These are phyloP conservation scores for Ceratobasidium sp. DNA, from an alignment of 1,284 basidiomycete species.

Conservation along the genomic window DNA sequence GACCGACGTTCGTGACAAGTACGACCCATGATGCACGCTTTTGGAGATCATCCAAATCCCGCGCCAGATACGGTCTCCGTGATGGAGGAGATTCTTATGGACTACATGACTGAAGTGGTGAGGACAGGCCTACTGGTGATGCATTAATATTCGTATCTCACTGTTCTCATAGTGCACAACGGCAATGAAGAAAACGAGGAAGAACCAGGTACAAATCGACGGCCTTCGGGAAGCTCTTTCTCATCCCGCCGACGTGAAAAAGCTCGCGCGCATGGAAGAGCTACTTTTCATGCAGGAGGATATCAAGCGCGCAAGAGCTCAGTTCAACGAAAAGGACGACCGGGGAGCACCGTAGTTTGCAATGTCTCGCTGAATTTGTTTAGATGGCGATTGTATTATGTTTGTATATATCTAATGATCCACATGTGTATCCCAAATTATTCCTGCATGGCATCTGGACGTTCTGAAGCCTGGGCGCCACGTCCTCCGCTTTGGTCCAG, in stretches of 20 bases:
- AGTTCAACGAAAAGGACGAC: slow-evolving; percentile 66
- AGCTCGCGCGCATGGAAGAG: slow-evolving; percentile 87
- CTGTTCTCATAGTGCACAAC: slow-evolving; percentile 65
- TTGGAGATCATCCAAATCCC: slow-evolving; percentile 89
- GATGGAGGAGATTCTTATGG: slow-evolving; percentile 92
- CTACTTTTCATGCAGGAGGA: slow-evolving; percentile 90
- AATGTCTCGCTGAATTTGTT: background rate
- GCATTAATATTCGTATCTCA: slow-evolving; percentile 21
- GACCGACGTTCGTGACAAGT: slow-evolving; percentile 57
- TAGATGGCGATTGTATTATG: background rate
- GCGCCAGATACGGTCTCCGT: slow-evolving; percentile 86
- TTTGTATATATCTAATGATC: background rate
- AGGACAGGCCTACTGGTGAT: slow-evolving; percentile 39
- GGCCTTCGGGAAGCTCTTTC: slow-evolving; percentile 79
- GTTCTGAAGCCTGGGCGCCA: slow-evolving; percentile 47
- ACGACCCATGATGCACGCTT: slow-evolving; percentile 91
- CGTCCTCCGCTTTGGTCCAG: slow-evolving; percentile 72
- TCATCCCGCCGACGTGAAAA: slow-evolving; percentile 80
- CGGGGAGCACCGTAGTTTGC: slow-evolving; percentile 49
- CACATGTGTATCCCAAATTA: slow-evolving; percentile 41
- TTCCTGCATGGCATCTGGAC: slow-evolving; percentile 70
- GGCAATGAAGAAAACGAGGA: slow-evolving; percentile 70
- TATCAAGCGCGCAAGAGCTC: slow-evolving; percentile 84
- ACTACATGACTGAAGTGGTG: slow-evolving; percentile 89
- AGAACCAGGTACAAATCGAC: slow-evolving; percentile 75